A percentile compares a stretch with the other conserved stretches of the same genome.
phyloP scores from a whole-genome alignment of 306 rosid species.

The Casuarina equisetifolia region DNA sequence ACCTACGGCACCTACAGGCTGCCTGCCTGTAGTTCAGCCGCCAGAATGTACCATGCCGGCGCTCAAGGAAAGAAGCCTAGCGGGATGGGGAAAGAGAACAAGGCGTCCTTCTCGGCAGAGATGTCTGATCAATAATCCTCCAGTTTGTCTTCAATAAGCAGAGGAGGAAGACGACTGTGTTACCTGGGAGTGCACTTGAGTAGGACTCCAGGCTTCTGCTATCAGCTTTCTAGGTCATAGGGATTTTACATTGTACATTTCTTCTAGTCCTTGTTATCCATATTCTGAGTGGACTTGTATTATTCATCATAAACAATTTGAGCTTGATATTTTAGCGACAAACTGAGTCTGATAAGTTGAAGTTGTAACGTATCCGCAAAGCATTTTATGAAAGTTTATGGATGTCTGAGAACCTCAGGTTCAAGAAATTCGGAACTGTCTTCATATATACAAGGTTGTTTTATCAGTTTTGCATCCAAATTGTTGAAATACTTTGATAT shows the following conservation, averaged over 20 bases:
- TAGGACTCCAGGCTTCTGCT: background rate
- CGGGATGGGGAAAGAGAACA: slow-evolving; percentile 13
- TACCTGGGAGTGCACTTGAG: background rate
- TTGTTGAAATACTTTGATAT: no score
- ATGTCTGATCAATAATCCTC: background rate
- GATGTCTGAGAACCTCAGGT: background rate
- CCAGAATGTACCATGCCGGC: background rate
- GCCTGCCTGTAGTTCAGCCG: background rate
- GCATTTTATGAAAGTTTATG: background rate
- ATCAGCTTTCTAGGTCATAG: background rate
- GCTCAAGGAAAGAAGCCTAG: background rate
- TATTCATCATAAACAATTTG: slow-evolving; percentile 27
- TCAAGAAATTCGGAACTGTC: background rate
- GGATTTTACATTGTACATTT: slow-evolving; percentile 15
- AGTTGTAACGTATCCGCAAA: background rate
- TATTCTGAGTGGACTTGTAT: slow-evolving; percentile 17
- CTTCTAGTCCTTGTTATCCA: background rate
- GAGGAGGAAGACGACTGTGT: background rate
- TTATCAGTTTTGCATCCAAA: no score
- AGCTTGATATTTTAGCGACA: background rate
- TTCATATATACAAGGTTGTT: background rate
- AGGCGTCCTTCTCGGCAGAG: slow-evolving; percentile 9
- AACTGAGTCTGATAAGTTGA: background rate
- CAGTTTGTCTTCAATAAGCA: slow-evolving; percentile 7
- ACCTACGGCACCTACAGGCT: background rate